A percentile compares a stretch with the other conserved stretches of the same genome.
These are phyloP conservation scores for Calonectria honghensis DNA, from an alignment of 2,329 filamentous ascomycete species.

Conservation along the genomic window DNA sequence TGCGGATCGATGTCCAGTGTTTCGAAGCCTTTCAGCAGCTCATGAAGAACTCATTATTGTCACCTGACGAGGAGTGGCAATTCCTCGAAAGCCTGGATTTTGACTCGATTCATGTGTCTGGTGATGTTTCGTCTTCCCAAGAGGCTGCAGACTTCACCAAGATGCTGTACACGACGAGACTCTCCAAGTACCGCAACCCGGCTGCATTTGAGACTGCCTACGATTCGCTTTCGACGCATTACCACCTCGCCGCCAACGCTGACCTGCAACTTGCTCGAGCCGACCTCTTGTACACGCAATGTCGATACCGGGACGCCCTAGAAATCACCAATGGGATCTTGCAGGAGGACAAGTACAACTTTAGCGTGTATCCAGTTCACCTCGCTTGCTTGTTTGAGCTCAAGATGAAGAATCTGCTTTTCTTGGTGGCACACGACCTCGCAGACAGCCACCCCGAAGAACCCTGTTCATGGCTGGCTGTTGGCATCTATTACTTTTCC, in stretches of 20 bases:
- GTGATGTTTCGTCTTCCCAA: constrained; percentile 81
- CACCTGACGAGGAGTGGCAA: constrained; percentile 90
- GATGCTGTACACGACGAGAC: constrained; percentile 95
- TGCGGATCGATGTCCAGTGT: constrained; percentile 97
- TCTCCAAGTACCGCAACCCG: constrained; percentile 96
- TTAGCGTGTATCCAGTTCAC: constrained; percentile 91
- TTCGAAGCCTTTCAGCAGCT: constrained; percentile 99
- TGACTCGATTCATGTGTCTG: constrained; percentile 82
- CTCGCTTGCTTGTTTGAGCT: constrained; percentile 94
- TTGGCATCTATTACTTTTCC: constrained; percentile 94
- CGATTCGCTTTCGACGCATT: constrained; percentile 94
- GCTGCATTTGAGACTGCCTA: constrained; percentile 88
- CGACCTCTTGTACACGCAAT: constrained; percentile 95
- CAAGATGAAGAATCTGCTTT: constrained; percentile 89
- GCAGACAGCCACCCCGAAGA: constrained; percentile 94
- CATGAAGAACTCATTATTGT: constrained; percentile 96
- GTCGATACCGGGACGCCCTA: constrained; percentile 91
- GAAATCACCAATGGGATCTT: constrained; percentile 89
- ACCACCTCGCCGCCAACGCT: constrained; percentile 88
- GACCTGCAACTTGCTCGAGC: constrained; percentile 93
- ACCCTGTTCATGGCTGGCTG: constrained; percentile 93
- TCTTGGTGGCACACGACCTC: constrained; percentile 93
- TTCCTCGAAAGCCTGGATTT: constrained; percentile 94
- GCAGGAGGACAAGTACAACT: constrained; percentile 90
- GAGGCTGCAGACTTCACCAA: constrained; percentile 95